These are phyloP conservation scores for Cordyceps sp. DNA, from an alignment of 2,329 filamentous ascomycete species.

Conservation along the genomic window DNA sequence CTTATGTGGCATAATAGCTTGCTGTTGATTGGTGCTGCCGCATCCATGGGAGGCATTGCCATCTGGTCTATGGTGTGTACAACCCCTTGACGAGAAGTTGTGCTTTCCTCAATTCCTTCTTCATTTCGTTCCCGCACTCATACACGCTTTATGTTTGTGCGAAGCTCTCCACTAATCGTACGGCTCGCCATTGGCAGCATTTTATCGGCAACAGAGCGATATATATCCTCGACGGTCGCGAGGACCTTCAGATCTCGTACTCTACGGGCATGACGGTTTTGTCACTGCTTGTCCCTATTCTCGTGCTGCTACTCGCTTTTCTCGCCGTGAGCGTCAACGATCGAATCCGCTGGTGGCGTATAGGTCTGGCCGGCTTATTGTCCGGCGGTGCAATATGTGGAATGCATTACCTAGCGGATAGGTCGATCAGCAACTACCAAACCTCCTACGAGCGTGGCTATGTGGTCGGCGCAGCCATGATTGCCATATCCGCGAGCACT, in stretches of 20 bases:
- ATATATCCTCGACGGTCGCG: constrained; percentile 43
- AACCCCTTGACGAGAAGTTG: neutral
- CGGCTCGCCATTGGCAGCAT: too few relatives aligned
- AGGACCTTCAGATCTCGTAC: constrained; percentile 55
- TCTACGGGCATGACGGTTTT: constrained; percentile 51
- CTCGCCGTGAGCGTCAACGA: constrained; percentile 46
- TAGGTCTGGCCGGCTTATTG: constrained; percentile 45
- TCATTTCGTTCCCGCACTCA: too few relatives aligned
- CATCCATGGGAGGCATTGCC: constrained; percentile 57
- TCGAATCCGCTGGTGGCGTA: constrained; percentile 36
- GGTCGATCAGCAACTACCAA: constrained; percentile 60
- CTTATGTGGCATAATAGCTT: constrained; percentile 26
- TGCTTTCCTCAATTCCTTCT: too few relatives aligned
- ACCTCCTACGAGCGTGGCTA: constrained; percentile 41
- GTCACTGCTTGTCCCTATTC: constrained; percentile 62
- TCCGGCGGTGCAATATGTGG: constrained; percentile 63
- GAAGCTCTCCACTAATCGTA: too few relatives aligned
- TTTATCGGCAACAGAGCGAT: constrained; percentile 66
- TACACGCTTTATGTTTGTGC: too few relatives aligned
- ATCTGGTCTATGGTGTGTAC: constrained; percentile 52
- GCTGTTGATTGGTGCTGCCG: constrained; percentile 44
- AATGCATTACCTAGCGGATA: constrained; percentile 75
- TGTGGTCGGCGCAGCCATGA: constrained; percentile 50
- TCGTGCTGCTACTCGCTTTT: constrained; percentile 60
- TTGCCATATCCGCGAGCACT: constrained; percentile 55